Conservation (phyloP, 257 asterid genomes). For the Dorcoceras hygrometricum region DNA sequence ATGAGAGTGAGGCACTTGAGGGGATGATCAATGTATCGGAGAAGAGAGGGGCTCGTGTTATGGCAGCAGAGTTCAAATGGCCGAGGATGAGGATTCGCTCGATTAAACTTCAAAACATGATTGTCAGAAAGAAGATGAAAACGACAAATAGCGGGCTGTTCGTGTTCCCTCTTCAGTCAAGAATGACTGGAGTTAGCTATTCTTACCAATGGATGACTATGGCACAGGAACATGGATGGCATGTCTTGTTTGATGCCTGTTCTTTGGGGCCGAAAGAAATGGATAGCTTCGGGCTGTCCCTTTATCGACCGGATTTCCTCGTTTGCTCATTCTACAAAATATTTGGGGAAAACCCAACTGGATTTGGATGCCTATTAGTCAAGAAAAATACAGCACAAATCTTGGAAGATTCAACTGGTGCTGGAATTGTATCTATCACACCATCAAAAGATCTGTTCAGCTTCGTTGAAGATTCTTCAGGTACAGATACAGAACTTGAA, state of each 20-base stretch:
- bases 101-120: slow-evolving; percentile 45
- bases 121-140: slow-evolving; percentile 44
- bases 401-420: slow-evolving; percentile 50
- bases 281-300: slow-evolving; percentile 84
- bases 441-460: slow-evolving; percentile 38
- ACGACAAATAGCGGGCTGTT: slow-evolving; percentile 56
- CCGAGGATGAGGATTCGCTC: slow-evolving; percentile 73
- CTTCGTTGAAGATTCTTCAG: slow-evolving; percentile 48
- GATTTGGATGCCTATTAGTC: slow-evolving; percentile 87
- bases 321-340: slow-evolving; percentile 86
- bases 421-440: slow-evolving; percentile 59
- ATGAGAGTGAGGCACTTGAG: slow-evolving; percentile 70
- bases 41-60: slow-evolving; percentile 59
- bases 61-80: slow-evolving; percentile 88
- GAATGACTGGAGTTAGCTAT: slow-evolving; percentile 71
- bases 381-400: slow-evolving; percentile 53
- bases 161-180: slow-evolving; percentile 89
- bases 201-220: slow-evolving; percentile 89
- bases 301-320: slow-evolving; percentile 76
- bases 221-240: slow-evolving; percentile 95
- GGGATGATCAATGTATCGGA: slow-evolving; percentile 54
- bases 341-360: slow-evolving; percentile 83
- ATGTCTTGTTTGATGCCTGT: slow-evolving; percentile 82
- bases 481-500: slow-evolving; percentile 59
- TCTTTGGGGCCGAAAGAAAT: slow-evolving; percentile 85